These are phyloP conservation scores for Cucurbita ficifolia DNA, from an alignment of 306 rosid genomes.

Conservation along the genomic window DNA sequence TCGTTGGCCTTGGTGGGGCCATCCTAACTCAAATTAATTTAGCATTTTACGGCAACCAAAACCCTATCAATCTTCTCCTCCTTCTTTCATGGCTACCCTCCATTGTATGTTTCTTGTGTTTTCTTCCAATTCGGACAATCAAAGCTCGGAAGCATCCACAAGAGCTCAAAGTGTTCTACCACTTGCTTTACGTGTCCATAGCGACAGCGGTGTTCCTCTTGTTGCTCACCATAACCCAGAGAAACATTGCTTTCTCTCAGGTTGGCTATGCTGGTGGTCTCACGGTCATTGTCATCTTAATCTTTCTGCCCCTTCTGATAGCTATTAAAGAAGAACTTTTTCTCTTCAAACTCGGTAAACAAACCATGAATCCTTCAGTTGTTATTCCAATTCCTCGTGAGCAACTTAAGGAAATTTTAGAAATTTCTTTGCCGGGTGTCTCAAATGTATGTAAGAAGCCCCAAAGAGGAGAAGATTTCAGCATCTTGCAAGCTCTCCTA, in stretches of 20 bases:
- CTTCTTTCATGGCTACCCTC: slow-evolving; percentile 18
- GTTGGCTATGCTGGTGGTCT: slow-evolving; percentile 4
- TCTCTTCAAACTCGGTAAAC: slow-evolving; percentile 9
- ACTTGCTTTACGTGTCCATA: neutral
- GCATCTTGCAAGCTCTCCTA: slow-evolving; percentile 16
- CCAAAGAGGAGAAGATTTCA: neutral
- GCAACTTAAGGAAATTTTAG: neutral
- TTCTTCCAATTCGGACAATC: slow-evolving; percentile 9
- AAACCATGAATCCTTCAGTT: neutral
- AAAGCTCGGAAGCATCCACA: slow-evolving; percentile 5
- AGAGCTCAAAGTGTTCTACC: neutral
- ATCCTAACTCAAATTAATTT: neutral
- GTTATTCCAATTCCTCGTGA: neutral
- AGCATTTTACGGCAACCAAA: neutral
- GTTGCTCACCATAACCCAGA: slow-evolving; percentile 10
- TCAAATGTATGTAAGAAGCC: neutral
- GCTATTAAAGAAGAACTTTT: slow-evolving; percentile 2
- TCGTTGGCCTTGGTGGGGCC: neutral
- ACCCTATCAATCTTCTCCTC: neutral
- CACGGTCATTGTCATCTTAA: neutral
- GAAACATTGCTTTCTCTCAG: neutral
- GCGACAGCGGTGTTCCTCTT: slow-evolving; percentile 14
- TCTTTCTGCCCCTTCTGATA: neutral
- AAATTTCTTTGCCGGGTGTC: neutral
- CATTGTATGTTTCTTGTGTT: slow-evolving; percentile 2